phyloP scores from a whole-genome alignment of 441 rosid species.

The Raphanus hybrid region DNA sequence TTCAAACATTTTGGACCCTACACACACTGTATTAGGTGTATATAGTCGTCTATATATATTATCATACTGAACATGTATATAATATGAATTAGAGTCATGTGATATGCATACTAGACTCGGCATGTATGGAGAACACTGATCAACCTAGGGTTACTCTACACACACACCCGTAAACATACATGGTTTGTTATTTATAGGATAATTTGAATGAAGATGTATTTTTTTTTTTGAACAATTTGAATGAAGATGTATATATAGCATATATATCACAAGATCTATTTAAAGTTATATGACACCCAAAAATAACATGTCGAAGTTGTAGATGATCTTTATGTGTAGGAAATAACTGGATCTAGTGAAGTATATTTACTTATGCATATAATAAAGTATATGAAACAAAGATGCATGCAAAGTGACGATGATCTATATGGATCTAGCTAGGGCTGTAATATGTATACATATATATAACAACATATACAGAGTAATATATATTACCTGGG shows the following conservation, averaged over 20 bases:
- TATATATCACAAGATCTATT: not conserved
- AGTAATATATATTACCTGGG: constrained; percentile 67
- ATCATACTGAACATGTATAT: constrained; percentile 17
- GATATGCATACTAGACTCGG: constrained; percentile 34
- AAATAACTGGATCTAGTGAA: constrained; percentile 17
- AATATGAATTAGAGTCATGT: constrained; percentile 21
- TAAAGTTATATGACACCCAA: not conserved
- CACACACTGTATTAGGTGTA: constrained; percentile 43
- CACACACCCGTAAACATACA: not conserved
- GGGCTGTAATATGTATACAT: constrained; percentile 9
- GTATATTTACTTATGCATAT: not conserved
- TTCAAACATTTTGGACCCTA: constrained; percentile 39
- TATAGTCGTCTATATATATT: constrained; percentile 18
- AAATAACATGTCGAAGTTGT: not conserved
- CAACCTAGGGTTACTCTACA: constrained; percentile 36
- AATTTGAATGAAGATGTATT: not conserved
- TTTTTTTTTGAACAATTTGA: too few species aligned
- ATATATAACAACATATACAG: constrained; percentile 9
- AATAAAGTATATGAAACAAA: not conserved
- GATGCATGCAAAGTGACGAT: constrained; percentile 10
- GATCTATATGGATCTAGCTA: constrained; percentile 28
- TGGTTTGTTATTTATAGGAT: not conserved
- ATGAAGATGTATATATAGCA: not conserved
- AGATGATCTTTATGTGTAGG: constrained; percentile 12
- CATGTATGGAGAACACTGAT: constrained; percentile 27